Evolutionary conservation across 202 grass and related monocot species (phyloP), one percentile per base, ranked within the genome.

Genomic region (Zizania palustris): DNA sequence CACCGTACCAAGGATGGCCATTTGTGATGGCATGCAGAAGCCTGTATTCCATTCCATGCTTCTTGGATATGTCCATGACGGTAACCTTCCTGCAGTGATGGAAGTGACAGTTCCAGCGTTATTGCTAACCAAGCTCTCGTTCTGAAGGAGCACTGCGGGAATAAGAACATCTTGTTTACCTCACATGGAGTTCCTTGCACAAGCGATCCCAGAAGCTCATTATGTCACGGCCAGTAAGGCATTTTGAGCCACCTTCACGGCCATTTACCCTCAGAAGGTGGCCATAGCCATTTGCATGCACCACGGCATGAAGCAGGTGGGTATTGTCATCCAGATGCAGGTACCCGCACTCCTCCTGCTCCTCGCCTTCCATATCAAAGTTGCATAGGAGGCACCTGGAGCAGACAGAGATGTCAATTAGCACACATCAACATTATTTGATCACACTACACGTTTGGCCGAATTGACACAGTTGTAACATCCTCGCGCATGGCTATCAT

Each of bases 231-330:
- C 95, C 95, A 28, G 95, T 88, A 19, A 98, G 81, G 74, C 83
- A 65, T 45, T 66, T 90, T 35, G 95, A 98, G 3, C 95, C 95
- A 20, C 91, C 95, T 76, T 98, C 91, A 18, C 67, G 92, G 4
- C 95, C 95, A 85, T 98, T 98, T 28, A 98, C 95, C 80, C 95
- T 83, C 34, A 95, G 91, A 73, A 98, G 95, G 49, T 98, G 95
- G 18, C 91, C 95, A 55, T 88, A 98, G 6, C 95, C 95, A 22
- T 98, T 98, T 8, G 87, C 87, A 77, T 98, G 95, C 19, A 98
- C 91, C 33, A 98, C 89, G 4, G 89, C 95, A 82, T 98, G 95
- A 45, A 98, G 64, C 85, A 94, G 76, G 73, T 98, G 91, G 8
- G 91, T 85, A 20, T 85, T 68, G 69, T 98, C 89, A n/a, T 98